Evolutionary conservation across 78 protist species (phyloP).

Genomic region (Bodo saltans): DNA sequence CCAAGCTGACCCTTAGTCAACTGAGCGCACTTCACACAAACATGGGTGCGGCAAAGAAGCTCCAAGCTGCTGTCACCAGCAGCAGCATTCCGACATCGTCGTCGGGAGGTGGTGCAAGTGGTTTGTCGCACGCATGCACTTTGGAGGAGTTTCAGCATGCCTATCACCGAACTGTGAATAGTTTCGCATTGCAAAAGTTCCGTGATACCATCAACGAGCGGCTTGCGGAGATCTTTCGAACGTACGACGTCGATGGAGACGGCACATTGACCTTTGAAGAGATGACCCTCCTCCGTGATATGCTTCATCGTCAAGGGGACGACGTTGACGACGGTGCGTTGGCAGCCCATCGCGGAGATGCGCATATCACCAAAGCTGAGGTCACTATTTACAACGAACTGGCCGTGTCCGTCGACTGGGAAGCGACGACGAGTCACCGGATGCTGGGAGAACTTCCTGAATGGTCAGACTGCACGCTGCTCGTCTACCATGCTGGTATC

Average conservation of each 20-base stretch:
- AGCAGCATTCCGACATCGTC: background rate
- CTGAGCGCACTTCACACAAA: background rate
- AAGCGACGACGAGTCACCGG: background rate
- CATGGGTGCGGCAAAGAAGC: background rate
- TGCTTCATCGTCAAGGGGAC: too few species aligned
- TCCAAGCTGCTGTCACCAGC: background rate
- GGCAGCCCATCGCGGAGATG: background rate
- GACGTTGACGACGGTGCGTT: too few species aligned
- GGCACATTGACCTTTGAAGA: background rate
- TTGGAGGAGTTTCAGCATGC: background rate
- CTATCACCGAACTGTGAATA: background rate
- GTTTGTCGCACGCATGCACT: background rate
- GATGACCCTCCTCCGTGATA: background rate
- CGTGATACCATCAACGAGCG: background rate
- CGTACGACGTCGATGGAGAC: background rate
- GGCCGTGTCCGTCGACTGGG: background rate
- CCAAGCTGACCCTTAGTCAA: background rate
- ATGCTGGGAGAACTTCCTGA: background rate
- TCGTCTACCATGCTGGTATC: background rate
- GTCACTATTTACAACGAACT: background rate
- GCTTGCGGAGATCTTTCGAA: background rate
- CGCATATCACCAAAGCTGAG: background rate
- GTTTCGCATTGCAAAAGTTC: background rate
- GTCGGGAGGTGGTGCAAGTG: background rate
- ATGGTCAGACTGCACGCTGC: background rate